These are phyloP conservation scores for Pichia sp. DNA, from an alignment of 1,139 yeast species.

Conservation along the genomic window DNA sequence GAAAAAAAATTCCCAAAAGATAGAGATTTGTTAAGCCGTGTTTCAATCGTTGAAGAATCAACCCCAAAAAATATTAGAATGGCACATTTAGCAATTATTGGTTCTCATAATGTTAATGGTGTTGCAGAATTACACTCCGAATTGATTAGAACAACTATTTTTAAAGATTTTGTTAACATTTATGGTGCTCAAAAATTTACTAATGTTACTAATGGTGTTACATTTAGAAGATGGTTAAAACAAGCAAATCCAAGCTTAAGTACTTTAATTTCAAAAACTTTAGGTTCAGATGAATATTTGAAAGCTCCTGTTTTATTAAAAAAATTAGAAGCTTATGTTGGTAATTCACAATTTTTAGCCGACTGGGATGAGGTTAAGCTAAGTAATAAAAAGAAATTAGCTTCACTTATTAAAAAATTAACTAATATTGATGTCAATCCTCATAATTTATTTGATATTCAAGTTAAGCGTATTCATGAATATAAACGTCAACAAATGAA, in stretches of 20 bases:
- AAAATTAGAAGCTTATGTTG: slow-evolving; percentile 57
- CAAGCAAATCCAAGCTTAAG: slow-evolving; percentile 87
- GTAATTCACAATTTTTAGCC: slow-evolving; percentile 61
- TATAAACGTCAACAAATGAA: slow-evolving; percentile 94
- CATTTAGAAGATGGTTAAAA: slow-evolving; percentile 94
- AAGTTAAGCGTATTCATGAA: slow-evolving; percentile 93
- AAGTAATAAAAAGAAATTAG: slow-evolving; percentile 63
- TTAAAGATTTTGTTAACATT: slow-evolving; percentile 80
- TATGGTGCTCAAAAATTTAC: slow-evolving; percentile 80
- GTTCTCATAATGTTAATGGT: slow-evolving; percentile 91
- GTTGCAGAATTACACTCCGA: slow-evolving; percentile 95
- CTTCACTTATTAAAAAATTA: slow-evolving; percentile 60
- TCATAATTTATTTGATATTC: slow-evolving; percentile 77
- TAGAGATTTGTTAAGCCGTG: slow-evolving; percentile 58
- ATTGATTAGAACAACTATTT: slow-evolving; percentile 80
- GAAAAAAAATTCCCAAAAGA: slow-evolving; percentile 70
- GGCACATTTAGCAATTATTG: slow-evolving; percentile 89
- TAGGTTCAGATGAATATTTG: slow-evolving; percentile 66
- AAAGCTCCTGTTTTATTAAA: slow-evolving; percentile 66
- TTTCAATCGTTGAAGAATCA: slow-evolving; percentile 81
- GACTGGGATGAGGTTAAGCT: slow-evolving; percentile 70
- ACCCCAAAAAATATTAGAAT: slow-evolving; percentile 77
- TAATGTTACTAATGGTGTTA: slow-evolving; percentile 91
- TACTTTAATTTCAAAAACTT: slow-evolving; percentile 60
- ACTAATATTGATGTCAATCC: slow-evolving; percentile 69